phyloP scores from a whole-genome alignment of 169 alveolate genomes.

The Cystoisospora suis region DNA sequence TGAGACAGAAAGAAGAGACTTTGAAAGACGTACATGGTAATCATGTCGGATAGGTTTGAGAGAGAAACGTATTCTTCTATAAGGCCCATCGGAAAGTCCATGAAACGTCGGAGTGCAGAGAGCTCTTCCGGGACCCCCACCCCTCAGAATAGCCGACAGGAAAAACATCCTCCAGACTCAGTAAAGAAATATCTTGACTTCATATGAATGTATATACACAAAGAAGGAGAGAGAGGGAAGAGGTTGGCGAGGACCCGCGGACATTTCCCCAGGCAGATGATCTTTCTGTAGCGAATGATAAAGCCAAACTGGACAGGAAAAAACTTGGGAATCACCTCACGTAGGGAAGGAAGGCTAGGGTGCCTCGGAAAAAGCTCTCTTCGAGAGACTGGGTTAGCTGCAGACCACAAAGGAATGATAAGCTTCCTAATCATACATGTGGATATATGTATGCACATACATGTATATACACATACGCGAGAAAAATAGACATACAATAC shows the following conservation, averaged over 20 bases:
- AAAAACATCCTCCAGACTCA: neutral
- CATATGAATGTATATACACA: neutral
- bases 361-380: too few species aligned
- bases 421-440: neutral
- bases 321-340: too few species aligned
- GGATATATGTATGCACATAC: too few species aligned
- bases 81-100: slow-evolving; percentile 59
- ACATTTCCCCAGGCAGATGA: too few species aligned
- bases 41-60: neutral
- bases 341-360: too few species aligned
- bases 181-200: neutral
- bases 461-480: neutral
- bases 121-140: slow-evolving; percentile 56
- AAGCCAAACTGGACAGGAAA: too few species aligned
- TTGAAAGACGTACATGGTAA: neutral
- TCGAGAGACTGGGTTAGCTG: too few species aligned
- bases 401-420: neutral
- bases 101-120: slow-evolving; percentile 50
- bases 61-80: neutral
- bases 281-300: too few species aligned
- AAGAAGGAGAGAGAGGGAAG: neutral
- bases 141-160: neutral
- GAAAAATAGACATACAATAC: too few species aligned
- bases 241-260: too few species aligned
- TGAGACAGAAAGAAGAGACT: neutral